A percentile compares a stretch with the other conserved stretches of the same genome.
These are phyloP conservation scores for Hibiscus syriacus DNA, from an alignment of 345 rosid genomes.

Conservation along the genomic window DNA sequence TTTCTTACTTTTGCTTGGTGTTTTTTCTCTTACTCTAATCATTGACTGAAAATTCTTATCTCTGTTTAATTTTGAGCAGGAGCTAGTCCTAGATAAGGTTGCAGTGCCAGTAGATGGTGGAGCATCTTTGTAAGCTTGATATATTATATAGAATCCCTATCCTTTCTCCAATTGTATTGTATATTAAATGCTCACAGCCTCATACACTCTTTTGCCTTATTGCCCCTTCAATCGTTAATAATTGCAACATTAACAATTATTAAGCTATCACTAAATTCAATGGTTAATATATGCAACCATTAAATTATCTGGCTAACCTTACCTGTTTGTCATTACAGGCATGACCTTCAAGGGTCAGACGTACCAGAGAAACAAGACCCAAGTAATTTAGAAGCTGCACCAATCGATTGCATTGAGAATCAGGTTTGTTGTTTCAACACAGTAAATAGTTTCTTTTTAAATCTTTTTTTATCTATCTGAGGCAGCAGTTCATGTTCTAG, in stretches of 20 bases:
- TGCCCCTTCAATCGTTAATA: not conserved
- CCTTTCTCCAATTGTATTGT: not conserved
- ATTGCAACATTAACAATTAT: not conserved
- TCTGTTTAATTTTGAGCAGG: slow-evolving; percentile 38
- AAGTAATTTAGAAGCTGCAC: slow-evolving; percentile 30
- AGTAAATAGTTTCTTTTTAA: not conserved
- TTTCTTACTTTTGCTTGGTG: not conserved
- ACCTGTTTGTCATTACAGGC: slow-evolving; percentile 32
- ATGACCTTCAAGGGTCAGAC: slow-evolving; percentile 35
- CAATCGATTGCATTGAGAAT: slow-evolving; percentile 37
- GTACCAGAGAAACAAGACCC: slow-evolving; percentile 26
- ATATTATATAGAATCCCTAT: not conserved
- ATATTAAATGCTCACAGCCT: not conserved
- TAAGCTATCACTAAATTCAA: not conserved
- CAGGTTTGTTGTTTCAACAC: slow-evolving; percentile 30
- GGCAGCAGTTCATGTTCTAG: not conserved
- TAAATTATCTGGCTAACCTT: too few relatives aligned
- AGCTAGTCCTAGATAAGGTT: slow-evolving; percentile 52
- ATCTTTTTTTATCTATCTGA: not conserved
- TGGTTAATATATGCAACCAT: not conserved
- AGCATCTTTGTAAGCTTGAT: slow-evolving; percentile 43
- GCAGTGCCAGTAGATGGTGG: slow-evolving; percentile 32
- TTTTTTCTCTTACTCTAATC: not conserved
- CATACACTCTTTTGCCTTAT: not conserved
- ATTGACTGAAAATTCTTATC: not conserved